phyloP scores from a whole-genome alignment of 2,329 filamentous ascomycete species.

The Neoscytalidium dimidiatum region DNA sequence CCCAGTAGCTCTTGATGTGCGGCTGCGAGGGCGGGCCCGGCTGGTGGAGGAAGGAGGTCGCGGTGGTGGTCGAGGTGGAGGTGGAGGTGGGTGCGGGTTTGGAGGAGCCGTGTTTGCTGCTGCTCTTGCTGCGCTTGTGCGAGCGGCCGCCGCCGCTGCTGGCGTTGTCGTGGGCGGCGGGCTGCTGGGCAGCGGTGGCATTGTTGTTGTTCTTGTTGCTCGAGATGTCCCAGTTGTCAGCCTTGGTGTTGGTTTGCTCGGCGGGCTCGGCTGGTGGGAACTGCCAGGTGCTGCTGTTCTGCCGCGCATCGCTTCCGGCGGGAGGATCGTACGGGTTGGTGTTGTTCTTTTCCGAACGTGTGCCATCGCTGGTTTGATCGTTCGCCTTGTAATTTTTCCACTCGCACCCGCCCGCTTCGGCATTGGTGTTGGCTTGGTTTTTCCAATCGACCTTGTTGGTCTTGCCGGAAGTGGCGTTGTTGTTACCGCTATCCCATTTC shows the following conservation, averaged over 20 bases:
- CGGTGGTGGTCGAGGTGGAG: too few species aligned
- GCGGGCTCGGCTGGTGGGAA: not conserved
- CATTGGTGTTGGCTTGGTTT: not conserved
- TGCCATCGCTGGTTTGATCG: too few species aligned
- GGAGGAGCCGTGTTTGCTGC: not conserved
- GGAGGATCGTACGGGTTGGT: not conserved
- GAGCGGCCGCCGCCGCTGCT: too few species aligned
- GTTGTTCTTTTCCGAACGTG: too few species aligned
- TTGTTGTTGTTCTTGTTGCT: not conserved
- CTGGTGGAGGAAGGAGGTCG: not conserved
- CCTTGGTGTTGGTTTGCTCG: not conserved
- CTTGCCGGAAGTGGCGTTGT: not conserved
- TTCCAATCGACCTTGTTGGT: not conserved
- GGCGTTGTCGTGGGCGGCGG: too few species aligned
- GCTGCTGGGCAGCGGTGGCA: not conserved
- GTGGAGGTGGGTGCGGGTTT: not conserved
- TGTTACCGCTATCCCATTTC: not conserved
- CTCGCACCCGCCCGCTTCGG: too few species aligned
- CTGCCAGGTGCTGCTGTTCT: too few species aligned
- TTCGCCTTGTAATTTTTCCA: too few species aligned
- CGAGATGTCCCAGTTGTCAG: not conserved
- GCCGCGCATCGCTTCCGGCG: too few species aligned
- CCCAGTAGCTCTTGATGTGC: conserved; percentile 34
- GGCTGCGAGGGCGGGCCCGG: not conserved
- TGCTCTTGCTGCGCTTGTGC: not conserved